Base-by-base conservation (phyloP, 805 yeast species). In the Candida piceae region DNA sequence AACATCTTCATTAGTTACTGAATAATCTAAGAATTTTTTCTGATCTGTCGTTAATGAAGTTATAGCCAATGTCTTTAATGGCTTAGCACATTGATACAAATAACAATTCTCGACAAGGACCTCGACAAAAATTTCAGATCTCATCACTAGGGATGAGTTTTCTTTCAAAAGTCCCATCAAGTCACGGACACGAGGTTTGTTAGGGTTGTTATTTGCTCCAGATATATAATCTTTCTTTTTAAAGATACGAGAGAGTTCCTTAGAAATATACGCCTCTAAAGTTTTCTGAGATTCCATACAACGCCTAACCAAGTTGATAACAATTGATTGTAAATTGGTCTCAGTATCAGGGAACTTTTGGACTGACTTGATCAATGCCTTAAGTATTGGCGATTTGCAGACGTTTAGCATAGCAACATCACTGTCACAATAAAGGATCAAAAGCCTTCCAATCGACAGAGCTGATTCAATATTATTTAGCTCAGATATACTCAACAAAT, bases 251-350 rank as follows among this genome's bases (percentile, higher is more conserved):
- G 67, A 55, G 9, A 84, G 53, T 38, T 80, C 87, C 16, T 69
- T 62, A 1, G 60, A 48, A 49, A 85, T 73, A 26, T 72, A 60
- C 8, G 63, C 62, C 20, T 66, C 63, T 5, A 86, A 61, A 10
- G 74, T 60, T 0, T 66, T 69, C 0, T 63, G 55, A 3, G 76
- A 72, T 56, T 88, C 97, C 54, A 80, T 76, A 39, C 88, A 79
- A 30, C 83, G 67, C 53, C 96, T 72, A 1, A 80, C 55, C 23
- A 87, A 61, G 10, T 76, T 63, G 1, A 77, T 65, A 16, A 79
- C 63, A 1, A 75, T 56, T 5, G 69, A 62, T 41, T 76, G 78
- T 2, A 78, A 31, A 9, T 51, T 48, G 40, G 40, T 59, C 4
- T 66, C 67, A 5, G 67, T 58, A 31, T 52, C 58, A 5, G 63